phyloP scores from a whole-genome alignment of 306 rosid species.

The Crataegus laevigata region DNA sequence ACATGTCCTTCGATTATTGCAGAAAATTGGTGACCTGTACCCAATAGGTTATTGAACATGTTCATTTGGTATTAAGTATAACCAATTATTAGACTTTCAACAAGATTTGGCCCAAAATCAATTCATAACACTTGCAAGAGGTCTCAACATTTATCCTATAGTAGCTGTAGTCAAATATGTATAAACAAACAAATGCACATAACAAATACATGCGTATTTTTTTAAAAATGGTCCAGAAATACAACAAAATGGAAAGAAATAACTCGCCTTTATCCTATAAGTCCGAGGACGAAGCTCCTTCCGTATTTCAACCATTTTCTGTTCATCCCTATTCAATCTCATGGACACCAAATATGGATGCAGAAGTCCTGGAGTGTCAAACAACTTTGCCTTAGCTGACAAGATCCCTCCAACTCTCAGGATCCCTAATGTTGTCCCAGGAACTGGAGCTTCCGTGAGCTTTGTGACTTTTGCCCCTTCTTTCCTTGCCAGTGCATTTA shows the following conservation, averaged over 20 bases:
- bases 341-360: constrained; percentile 71
- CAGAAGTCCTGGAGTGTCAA: constrained; percentile 88
- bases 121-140: neutral
- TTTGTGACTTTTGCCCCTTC: constrained; percentile 67
- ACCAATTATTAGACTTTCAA: neutral
- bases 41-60: neutral
- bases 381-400: constrained; percentile 84
- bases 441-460: constrained; percentile 93
- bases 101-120: neutral
- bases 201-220: neutral
- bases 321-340: constrained; percentile 84
- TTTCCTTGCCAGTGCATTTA: constrained; percentile 73
- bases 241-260: constrained; percentile 5
- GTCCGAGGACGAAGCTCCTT: constrained; percentile 83
- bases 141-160: neutral
- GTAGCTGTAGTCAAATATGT: neutral
- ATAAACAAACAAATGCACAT: neutral
- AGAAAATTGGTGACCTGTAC: neutral
- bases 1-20: neutral
- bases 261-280: constrained; percentile 76
- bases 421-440: constrained; percentile 91
- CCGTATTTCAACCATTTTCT: constrained; percentile 84
- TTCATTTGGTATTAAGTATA: neutral
- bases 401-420: constrained; percentile 81
- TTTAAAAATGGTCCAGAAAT: neutral